Evolutionary conservation across 306 rosid species (phyloP), one percentile per base, ranked within the genome.

Genomic region (Aeschynomene evenia): DNA sequence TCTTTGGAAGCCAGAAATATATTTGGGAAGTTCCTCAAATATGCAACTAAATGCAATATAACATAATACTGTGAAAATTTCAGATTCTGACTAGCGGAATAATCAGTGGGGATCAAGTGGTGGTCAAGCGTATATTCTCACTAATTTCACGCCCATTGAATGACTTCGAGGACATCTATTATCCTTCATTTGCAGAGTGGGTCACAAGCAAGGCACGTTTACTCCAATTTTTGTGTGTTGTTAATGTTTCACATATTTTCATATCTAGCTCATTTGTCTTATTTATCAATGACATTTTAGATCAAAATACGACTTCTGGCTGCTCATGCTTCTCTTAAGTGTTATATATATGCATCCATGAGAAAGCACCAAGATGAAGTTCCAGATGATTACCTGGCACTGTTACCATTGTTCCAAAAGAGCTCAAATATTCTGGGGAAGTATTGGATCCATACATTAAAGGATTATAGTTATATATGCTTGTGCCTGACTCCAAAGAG

Each of bases 111-210:
- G 97, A 94, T 71, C 96, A 88, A 85, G 89, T 40, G 56, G 96
- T 90, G 48, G 94, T 94, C 76, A 94, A 81, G 79, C 98, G 98
- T 72, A 76, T 94, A 76, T 90, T 86, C 84, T 84, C 92, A 20
- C 80, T 90, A 82, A 94, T 94, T 77, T 94, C 97, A 21, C 96
- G 96, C 66, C 95, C 96, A 45, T 37, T 94, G 83, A 81, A 79
- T 82, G 97, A 90, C 20, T 90, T 94, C 77, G 84, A 87, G 81
- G 91, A 88, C 75, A 91, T 94, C 66, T 94, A 88, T 76, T 94
- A 88, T 94, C 98, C 98, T 79, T 94, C 98, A 23, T 94, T 90
- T 87, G 95, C 98, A 13, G 98, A 94, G 74, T 94, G 98, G 98
- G 98, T 90, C 75, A 85, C 98, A 16, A 90, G 96, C 88, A 94